Conservation (phyloP, 2,329 filamentous ascomycete genomes). For the Sclerotinia subarctica region DNA sequence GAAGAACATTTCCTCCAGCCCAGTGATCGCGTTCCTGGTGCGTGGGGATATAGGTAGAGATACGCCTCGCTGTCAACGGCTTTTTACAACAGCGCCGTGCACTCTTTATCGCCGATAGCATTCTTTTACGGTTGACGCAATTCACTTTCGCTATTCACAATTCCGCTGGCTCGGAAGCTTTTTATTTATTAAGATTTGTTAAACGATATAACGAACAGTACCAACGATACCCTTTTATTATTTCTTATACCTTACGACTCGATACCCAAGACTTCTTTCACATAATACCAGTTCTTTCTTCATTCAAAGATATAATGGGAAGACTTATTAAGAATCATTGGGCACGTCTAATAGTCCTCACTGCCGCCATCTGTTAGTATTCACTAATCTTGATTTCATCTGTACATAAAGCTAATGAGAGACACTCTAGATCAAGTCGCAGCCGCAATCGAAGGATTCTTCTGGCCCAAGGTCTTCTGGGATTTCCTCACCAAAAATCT, state of each 20-base stretch:
- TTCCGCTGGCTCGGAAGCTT: conserved; percentile 55
- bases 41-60: conserved; percentile 42
- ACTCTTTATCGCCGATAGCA: conserved; percentile 51
- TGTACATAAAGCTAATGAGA: conserved; percentile 19
- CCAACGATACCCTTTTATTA: conserved; percentile 35
- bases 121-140: conserved; percentile 44
- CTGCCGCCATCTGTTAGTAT: conserved; percentile 59
- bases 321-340: conserved; percentile 99
- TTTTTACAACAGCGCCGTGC: conserved; percentile 41
- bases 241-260: conserved; percentile 23
- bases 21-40: conserved; percentile 32
- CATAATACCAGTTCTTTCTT: not conserved
- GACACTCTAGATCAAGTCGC: conserved; percentile 72
- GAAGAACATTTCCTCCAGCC: conserved; percentile 35
- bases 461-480: conserved; percentile 99
- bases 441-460: conserved; percentile 81
- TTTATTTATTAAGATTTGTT: conserved; percentile 31
- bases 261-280: conserved; percentile 9
- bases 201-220: not conserved
- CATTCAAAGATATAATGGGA: conserved; percentile 61
- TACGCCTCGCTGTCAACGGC: conserved; percentile 20
- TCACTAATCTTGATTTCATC: conserved; percentile 3
- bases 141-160: conserved; percentile 36
- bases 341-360: conserved; percentile 89
- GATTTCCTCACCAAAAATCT: conserved; percentile 92